phyloP scores from a whole-genome alignment of 1,284 basidiomycete species.

The Puccinia polysora region DNA sequence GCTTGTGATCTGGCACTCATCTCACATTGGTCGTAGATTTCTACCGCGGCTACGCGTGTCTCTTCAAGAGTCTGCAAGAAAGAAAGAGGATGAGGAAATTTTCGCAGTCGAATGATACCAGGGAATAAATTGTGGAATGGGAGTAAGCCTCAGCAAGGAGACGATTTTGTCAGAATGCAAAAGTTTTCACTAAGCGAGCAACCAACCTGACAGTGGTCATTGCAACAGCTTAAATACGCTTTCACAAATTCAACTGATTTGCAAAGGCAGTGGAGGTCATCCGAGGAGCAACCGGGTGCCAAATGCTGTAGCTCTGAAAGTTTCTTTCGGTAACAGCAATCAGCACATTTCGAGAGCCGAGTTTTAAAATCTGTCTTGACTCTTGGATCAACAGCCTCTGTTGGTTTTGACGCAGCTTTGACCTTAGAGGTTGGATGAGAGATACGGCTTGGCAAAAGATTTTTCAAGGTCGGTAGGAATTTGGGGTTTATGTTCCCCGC shows the following conservation, averaged over 20 bases:
- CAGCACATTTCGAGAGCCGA: neutral
- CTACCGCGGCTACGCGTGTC: neutral
- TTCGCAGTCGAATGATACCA: neutral
- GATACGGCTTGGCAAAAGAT: neutral
- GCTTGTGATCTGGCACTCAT: too few relatives aligned
- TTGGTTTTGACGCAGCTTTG: neutral
- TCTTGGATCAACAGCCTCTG: neutral
- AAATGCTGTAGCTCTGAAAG: slow-evolving; percentile 3
- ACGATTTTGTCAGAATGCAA: too few relatives aligned
- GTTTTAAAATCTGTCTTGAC: neutral
- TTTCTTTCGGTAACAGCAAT: slow-evolving; percentile 22
- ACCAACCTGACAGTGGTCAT: slow-evolving; percentile 24
- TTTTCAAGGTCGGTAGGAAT: slow-evolving; percentile 7
- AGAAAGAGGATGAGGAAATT: neutral
- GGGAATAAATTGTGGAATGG: neutral
- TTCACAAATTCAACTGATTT: slow-evolving; percentile 12
- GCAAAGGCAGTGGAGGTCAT: slow-evolving; percentile 18
- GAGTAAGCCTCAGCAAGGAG: neutral
- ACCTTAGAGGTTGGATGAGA: neutral
- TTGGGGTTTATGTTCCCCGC: slow-evolving; percentile 25
- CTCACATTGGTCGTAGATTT: slow-evolving; percentile 25
- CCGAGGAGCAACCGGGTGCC: slow-evolving; percentile 21
- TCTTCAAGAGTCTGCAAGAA: neutral
- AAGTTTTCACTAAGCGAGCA: too few relatives aligned
- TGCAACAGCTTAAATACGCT: slow-evolving; percentile 22